Base-by-base conservation (phyloP, 1,139 yeast species). In the Yamadazyma trypodendri region DNA sequence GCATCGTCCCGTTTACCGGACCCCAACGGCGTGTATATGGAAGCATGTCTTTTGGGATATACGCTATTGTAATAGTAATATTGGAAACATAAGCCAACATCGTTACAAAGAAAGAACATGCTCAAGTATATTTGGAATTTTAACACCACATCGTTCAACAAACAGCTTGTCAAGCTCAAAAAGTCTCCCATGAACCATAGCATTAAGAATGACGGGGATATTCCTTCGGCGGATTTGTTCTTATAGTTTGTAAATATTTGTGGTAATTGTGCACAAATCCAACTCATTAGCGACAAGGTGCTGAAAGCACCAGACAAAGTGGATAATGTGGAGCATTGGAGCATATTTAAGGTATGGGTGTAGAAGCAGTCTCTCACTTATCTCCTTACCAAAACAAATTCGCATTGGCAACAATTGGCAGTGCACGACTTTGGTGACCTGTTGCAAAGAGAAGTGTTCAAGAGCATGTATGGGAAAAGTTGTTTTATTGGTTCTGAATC, bases 251-350 rank as follows among this genome's bases (percentile, higher is more conserved):
- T 79, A 42, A 80, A 61, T 14, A 88, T 81, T 56, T 90, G 98
- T 0, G 97, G 97, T 18, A 87, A 61, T 56, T 87, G 94, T 1
- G 97, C 96, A 50, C 89, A 81, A 31, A 89, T 68, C 86, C 97
- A 89, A 37, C 86, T 64, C 4, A 43, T 38, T 28, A 68, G 48
- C 5, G 75, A 69, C 8, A 67, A 22, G 2, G 60, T 46, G 56
- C 67, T 62, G 49, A 61, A 73, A 37, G 52, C 35, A 30, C 51
- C 47, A 6, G 76, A 67, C 12, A 58, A 24, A 16, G 38, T 32
- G 18, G 42, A 32, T 35, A 39, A 31, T 15, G 36, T 34, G 9
- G 39, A 24, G 28, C 46, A 43, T 15, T 36, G 34, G 10, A 16
- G 11, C 36, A 34, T 34, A 10, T 16, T 13, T 4, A 16, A 16